Evolutionary conservation across 352 stramenopile species (phyloP).

Genomic region (Lagenidium giganteum): DNA sequence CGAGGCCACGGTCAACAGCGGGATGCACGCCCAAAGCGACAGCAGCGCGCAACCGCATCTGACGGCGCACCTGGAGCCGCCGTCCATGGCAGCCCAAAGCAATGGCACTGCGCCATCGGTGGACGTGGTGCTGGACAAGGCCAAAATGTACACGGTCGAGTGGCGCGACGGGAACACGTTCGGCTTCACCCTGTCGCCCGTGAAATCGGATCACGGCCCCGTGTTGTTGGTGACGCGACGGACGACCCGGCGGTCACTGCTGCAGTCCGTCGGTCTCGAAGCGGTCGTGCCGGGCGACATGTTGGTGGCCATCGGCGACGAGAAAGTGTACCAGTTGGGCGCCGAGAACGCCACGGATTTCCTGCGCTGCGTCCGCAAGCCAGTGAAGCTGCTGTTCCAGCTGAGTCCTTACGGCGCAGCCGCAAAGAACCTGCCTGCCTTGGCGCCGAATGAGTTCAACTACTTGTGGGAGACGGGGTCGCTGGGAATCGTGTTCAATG

Average conservation of each 20-base stretch:
- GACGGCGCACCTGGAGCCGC: too few relatives aligned
- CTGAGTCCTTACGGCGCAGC: conserved; percentile 48
- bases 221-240: conserved; percentile 56
- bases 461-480: conserved; percentile 70
- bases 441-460: conserved; percentile 76
- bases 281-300: conserved; percentile 74
- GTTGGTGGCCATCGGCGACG: conserved; percentile 67
- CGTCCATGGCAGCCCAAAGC: too few relatives aligned
- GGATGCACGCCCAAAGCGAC: too few relatives aligned
- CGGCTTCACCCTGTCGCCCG: conserved; percentile 64
- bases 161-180: conserved; percentile 58
- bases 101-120: too few relatives aligned
- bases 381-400: conserved; percentile 64
- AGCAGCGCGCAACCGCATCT: too few relatives aligned
- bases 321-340: conserved; percentile 74
- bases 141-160: conserved; percentile 73
- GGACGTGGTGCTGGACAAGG: conserved; percentile 56
- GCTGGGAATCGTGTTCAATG: conserved; percentile 67
- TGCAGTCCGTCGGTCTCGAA: conserved; percentile 39
- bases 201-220: conserved; percentile 62
- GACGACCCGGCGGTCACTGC: conserved; percentile 25
- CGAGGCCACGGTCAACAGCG: too few relatives aligned
- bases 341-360: conserved; percentile 56
- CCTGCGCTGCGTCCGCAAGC: conserved; percentile 60
- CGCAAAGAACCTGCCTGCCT: conserved; percentile 39